Percentiles rank a stretch among this genome's conserved stretches.
phyloP scores from a whole-genome alignment of 257 asterid species.

The Penstemon eatonii region DNA sequence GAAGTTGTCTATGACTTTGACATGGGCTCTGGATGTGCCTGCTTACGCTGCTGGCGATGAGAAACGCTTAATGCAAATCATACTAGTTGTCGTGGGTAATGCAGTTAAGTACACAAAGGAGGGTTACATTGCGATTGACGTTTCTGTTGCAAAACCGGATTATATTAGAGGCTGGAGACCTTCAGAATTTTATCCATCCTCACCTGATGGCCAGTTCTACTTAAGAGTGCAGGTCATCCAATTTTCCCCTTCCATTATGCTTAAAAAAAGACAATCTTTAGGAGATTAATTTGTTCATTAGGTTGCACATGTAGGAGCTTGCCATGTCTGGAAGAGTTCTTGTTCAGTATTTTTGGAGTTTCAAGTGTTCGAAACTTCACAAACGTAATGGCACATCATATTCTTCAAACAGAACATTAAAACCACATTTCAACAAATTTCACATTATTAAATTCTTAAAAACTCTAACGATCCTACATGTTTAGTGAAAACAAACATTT shows the following conservation, averaged over 20 bases:
- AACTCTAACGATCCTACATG: too few relatives aligned
- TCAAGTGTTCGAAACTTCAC: too few relatives aligned
- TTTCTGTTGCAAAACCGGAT: slow-evolving; percentile 58
- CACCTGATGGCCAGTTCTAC: slow-evolving; percentile 54
- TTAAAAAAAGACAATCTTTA: not conserved
- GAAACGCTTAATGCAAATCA: slow-evolving; percentile 60
- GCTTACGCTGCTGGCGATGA: slow-evolving; percentile 60
- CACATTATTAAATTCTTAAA: too few relatives aligned
- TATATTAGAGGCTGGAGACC: slow-evolving; percentile 48
- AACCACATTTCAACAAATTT: too few relatives aligned
- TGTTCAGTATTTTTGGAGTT: too few relatives aligned
- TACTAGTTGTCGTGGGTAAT: slow-evolving; percentile 56
- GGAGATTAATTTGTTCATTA: too few relatives aligned
- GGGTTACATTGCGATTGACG: slow-evolving; percentile 55
- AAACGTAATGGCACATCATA: too few relatives aligned
- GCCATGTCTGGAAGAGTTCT: too few relatives aligned
- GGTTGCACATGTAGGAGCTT: too few relatives aligned
- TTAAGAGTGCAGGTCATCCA: slow-evolving; percentile 59
- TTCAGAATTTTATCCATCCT: slow-evolving; percentile 39
- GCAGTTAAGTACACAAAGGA: slow-evolving; percentile 76
- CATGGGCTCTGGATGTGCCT: slow-evolving; percentile 56
- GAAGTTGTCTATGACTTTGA: slow-evolving; percentile 51
- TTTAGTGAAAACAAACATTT: too few relatives aligned
- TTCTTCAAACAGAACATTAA: too few relatives aligned
- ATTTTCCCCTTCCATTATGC: not conserved